Conservation (phyloP, 2,329 filamentous ascomycete genomes). For the Aspergillus neotritici region DNA sequence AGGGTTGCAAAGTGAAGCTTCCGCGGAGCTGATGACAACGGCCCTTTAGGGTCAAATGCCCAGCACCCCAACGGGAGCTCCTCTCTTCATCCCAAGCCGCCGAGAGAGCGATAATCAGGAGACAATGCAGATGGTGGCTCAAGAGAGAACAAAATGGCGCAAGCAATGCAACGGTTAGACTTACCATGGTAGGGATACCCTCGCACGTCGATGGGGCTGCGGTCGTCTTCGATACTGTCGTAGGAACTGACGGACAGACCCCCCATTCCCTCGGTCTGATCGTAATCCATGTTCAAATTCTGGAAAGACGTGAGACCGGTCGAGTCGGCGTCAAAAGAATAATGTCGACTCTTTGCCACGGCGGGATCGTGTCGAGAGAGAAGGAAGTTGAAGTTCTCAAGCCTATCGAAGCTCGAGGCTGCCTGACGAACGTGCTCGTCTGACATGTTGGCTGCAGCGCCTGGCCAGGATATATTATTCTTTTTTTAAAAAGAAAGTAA, state of each 20-base stretch:
- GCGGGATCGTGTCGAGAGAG: conserved; percentile 30
- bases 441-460: conserved; percentile 24
- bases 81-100: conserved; percentile 7
- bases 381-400: conserved; percentile 35
- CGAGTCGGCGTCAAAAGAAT: conserved; percentile 35
- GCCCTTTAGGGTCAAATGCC: too few relatives aligned
- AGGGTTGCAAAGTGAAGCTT: too few relatives aligned
- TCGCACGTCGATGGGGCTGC: conserved; percentile 33
- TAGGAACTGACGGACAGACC: conserved; percentile 39
- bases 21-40: too few relatives aligned
- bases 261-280: conserved; percentile 38
- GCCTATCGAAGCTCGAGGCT: conserved; percentile 27
- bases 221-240: conserved; percentile 38
- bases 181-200: conserved; percentile 38
- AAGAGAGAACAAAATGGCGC: conserved; percentile 27
- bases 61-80: conserved; percentile 7
- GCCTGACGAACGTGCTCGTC: conserved; percentile 27
- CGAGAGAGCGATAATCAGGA: conserved; percentile 12
- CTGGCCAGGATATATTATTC: too few relatives aligned
- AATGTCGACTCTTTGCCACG: conserved; percentile 30
- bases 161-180: conserved; percentile 30
- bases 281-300: conserved; percentile 35
- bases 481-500: background rate
- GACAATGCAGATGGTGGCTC: conserved; percentile 18
- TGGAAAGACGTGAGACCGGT: conserved; percentile 27